A percentile compares a stretch with the other conserved stretches of the same genome.
These are phyloP conservation scores for Waltergamsia citrina DNA, from an alignment of 2,329 filamentous ascomycete genomes.

Conservation along the genomic window DNA sequence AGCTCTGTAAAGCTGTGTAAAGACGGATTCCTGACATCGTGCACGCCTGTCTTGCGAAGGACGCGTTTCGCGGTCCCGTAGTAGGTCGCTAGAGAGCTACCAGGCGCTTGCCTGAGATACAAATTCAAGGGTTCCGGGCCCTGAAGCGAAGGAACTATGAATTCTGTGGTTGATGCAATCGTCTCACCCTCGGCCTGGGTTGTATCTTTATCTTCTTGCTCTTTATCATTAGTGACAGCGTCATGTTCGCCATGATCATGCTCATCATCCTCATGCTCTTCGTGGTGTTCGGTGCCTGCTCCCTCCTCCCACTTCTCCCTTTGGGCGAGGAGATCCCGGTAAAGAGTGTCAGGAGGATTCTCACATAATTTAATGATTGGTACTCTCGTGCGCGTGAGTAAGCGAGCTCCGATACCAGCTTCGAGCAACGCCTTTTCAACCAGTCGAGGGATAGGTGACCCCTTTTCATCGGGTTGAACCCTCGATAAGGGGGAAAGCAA, in stretches of 20 bases:
- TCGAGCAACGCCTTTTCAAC: conserved; percentile 68
- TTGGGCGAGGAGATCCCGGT: conserved; percentile 51
- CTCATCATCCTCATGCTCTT: conserved; percentile 23
- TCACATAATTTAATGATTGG: conserved; percentile 85
- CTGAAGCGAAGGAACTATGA: conserved; percentile 10
- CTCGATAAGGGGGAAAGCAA: conserved; percentile 57
- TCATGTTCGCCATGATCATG: conserved; percentile 6
- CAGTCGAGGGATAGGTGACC: conserved; percentile 59
- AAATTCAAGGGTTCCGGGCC: conserved; percentile 10
- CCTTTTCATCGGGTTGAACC: conserved; percentile 40
- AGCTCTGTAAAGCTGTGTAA: conserved; percentile 26
- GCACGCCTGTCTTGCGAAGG: conserved; percentile 36
- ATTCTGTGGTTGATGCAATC: conserved; percentile 7
- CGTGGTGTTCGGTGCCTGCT: conserved; percentile 17
- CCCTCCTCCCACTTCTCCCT: conserved; percentile 63
- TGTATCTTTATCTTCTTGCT: background rate
- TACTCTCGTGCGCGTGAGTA: conserved; percentile 70
- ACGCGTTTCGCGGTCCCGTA: conserved; percentile 38
- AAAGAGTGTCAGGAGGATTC: conserved; percentile 52
- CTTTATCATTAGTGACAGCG: background rate
- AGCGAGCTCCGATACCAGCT: conserved; percentile 62
- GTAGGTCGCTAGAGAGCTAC: conserved; percentile 34
- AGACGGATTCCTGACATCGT: conserved; percentile 40
- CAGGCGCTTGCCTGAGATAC: conserved; percentile 30
- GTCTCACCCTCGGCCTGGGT: background rate